Conservation (phyloP, 2,329 filamentous ascomycete species). For the Penicillium sp. region DNA sequence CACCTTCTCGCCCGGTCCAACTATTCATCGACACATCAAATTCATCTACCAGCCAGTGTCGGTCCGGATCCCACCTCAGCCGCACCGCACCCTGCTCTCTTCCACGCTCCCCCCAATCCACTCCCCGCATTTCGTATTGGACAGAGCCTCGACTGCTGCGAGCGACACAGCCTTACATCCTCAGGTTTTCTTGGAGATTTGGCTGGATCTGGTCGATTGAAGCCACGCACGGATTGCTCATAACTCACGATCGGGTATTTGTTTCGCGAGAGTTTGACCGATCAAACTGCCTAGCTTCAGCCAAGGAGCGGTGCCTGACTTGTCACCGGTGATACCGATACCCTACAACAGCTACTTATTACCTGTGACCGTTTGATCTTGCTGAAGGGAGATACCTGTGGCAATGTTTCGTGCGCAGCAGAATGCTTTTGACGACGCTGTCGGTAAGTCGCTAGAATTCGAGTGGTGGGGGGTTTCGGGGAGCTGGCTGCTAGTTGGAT, state of each 20-base stretch:
- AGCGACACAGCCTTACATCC: conserved; percentile 2
- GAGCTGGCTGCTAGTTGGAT: not conserved
- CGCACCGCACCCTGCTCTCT: conserved; percentile 11
- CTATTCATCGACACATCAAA: not conserved
- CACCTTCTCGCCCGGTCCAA: not conserved
- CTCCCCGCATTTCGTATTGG: conserved; percentile 30
- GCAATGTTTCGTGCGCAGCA: conserved; percentile 65
- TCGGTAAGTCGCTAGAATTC: conserved; percentile 55
- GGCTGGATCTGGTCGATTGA: no score
- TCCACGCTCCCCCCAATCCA: conserved; percentile 5
- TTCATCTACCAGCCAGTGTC: not conserved
- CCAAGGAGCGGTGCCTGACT: not conserved
- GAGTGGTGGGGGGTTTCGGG: not conserved
- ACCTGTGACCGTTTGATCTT: conserved; percentile 12
- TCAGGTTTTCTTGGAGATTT: not conserved
- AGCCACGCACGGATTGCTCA: not conserved
- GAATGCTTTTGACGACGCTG: conserved; percentile 71
- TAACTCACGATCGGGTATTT: no score
- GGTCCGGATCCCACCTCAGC: conserved; percentile 3
- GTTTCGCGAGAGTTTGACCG: no score
- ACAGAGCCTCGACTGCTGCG: conserved; percentile 9
- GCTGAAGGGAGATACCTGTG: conserved; percentile 18
- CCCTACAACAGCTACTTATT: conserved; percentile 5
- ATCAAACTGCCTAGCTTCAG: not conserved
- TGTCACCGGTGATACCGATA: not conserved